Base-by-base conservation (phyloP, 2,329 filamentous ascomycete genomes). In the Venturia nashicola region DNA sequence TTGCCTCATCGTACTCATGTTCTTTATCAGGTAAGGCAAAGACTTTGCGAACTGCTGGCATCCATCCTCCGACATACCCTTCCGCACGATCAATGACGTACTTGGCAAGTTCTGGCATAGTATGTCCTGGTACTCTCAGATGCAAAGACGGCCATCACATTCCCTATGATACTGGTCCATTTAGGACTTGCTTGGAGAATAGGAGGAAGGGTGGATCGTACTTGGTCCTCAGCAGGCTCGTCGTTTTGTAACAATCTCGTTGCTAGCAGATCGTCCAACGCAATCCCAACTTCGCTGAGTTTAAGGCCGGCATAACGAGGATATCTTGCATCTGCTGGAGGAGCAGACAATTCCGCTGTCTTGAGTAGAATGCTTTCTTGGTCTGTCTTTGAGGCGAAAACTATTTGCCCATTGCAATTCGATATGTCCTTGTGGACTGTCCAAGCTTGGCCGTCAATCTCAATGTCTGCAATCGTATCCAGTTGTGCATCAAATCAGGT, bases 11-110 rank as follows among this genome's bases (percentile, higher is more conserved):
- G 42, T 61, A 64, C 39, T 61, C 57, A 2, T 23, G 51, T 18
- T 59, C 61, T 9, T 8, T 42, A 42, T 16, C 44, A 7, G 46
- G 20, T 8, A 63, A 36, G 14, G 61, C 20, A 32, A 64, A 43
- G 39, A 64, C 42, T 34, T 64, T 64, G 27, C 62, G 51, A n/a
- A 61, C 43, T 9, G 62, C 62, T 23, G 62, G 62, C 62, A 60
- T 64, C 62, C 62, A 64, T 8, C 54, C 62, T 34, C 62, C 62
- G 1, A 64, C 36, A 61, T 42, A 61, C 36, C 62, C 62, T 61
- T 64, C 62, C 4, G 18, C 16, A 11, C 55, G 36, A 23, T 34
- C 20, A 2, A 40, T 27, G 54, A 11, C n/a, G 20, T 46, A 32
- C 11, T 4, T n/a, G 6, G 12, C 16, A 12, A 51, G 18, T 43